Percentiles rank a stretch among this genome's conserved stretches.
phyloP scores from a whole-genome alignment of 1,284 basidiomycete genomes.

The Acaromyces ingoldii region DNA sequence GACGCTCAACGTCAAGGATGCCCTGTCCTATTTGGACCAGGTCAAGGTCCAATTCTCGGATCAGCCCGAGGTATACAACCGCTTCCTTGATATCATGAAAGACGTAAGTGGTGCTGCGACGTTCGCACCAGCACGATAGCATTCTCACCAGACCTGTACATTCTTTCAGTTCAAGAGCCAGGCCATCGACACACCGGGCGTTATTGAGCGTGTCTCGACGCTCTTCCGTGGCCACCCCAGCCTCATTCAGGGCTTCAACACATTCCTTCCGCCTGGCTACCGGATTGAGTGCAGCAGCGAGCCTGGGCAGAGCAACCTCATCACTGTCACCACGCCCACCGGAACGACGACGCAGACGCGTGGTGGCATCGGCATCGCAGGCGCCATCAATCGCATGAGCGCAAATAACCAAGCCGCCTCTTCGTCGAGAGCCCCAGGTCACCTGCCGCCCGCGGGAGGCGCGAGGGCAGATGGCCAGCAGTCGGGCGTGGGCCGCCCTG shows the following conservation, averaged over 20 bases:
- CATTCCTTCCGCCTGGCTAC: constrained; percentile 93
- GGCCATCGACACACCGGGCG: constrained; percentile 90
- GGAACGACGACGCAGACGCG: constrained; percentile 66
- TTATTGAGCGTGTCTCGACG: constrained; percentile 91
- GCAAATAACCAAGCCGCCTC: background rate
- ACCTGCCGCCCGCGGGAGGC: no score
- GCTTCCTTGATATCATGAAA: constrained; percentile 98
- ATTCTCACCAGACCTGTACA: no score
- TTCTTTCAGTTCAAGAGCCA: constrained; percentile 50
- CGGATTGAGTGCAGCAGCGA: constrained; percentile 78
- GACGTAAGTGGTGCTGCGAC: constrained; percentile 56
- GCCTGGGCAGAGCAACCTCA: constrained; percentile 65
- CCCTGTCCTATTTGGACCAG: constrained; percentile 92
- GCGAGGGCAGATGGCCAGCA: background rate
- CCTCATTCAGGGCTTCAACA: constrained; percentile 98
- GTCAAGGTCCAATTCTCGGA: constrained; percentile 85
- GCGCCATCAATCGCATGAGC: constrained; percentile 40
- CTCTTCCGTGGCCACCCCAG: constrained; percentile 89
- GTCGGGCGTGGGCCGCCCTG: background rate
- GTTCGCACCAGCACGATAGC: no score
- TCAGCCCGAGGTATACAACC: constrained; percentile 92
- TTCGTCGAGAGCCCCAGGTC: background rate
- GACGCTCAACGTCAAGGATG: constrained; percentile 65
- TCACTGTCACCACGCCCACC: constrained; percentile 89
- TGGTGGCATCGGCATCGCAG: constrained; percentile 44